These are phyloP conservation scores for Boletus coccyginus DNA, from an alignment of 768 basidiomycete genomes.

Conservation along the genomic window DNA sequence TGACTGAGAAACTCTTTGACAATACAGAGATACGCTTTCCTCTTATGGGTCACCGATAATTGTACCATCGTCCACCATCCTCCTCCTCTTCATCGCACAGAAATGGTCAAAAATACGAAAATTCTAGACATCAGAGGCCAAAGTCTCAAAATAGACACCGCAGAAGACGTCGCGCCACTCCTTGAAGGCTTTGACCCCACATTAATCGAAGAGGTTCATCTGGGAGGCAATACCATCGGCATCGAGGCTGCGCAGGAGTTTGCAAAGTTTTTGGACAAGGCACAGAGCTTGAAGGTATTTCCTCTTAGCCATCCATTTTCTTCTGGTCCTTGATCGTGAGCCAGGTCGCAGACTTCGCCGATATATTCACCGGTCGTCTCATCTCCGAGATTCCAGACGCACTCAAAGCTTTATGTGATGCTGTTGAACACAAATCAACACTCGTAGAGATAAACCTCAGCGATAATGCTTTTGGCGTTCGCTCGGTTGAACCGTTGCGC, in stretches of 20 bases:
- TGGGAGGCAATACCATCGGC: slow-evolving; percentile 94
- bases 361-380: slow-evolving; percentile 96
- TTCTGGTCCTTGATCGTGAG: slow-evolving; percentile 5
- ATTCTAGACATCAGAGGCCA: slow-evolving; percentile 30
- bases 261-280: slow-evolving; percentile 71
- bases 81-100: background rate
- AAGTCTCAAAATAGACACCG: slow-evolving; percentile 71
- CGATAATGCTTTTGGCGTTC: slow-evolving; percentile 96
- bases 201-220: slow-evolving; percentile 80
- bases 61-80: background rate
- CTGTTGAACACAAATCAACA: slow-evolving; percentile 74
- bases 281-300: slow-evolving; percentile 65
- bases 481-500: slow-evolving; percentile 92
- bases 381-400: slow-evolving; percentile 94
- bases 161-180: slow-evolving; percentile 72
- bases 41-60: slow-evolving; percentile 19
- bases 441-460: slow-evolving; percentile 87
- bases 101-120: slow-evolving; percentile 19
- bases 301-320: background rate
- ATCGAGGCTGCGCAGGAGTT: slow-evolving; percentile 86
- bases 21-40: slow-evolving; percentile 4
- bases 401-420: slow-evolving; percentile 83
- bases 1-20: slow-evolving; percentile 10
- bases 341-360: slow-evolving; percentile 92
- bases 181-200: slow-evolving; percentile 62